These are phyloP conservation scores for Wickerhamiella pararugosa DNA, from an alignment of 1,139 yeast genomes.

Conservation along the genomic window DNA sequence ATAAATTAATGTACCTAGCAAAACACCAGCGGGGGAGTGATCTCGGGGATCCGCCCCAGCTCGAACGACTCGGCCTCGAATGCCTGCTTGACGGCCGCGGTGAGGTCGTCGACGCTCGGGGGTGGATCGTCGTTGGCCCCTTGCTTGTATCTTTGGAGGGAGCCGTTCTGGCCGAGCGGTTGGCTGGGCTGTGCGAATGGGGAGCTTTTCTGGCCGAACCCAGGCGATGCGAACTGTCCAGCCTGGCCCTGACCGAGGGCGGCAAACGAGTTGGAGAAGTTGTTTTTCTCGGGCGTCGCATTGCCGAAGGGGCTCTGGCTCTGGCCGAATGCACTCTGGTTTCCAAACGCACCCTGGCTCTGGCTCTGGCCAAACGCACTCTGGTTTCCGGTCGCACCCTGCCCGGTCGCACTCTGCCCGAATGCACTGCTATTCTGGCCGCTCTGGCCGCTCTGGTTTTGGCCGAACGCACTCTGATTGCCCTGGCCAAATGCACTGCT, in stretches of 20 bases:
- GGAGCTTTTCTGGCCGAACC: neutral
- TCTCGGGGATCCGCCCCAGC: slow-evolving; percentile 62
- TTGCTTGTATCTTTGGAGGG: slow-evolving; percentile 19
- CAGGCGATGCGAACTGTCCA: neutral
- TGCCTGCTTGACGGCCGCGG: slow-evolving; percentile 31
- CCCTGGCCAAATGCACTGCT: neutral
- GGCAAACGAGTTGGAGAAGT: neutral
- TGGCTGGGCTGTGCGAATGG: too few relatives aligned
- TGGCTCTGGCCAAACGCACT: slow-evolving; percentile 4
- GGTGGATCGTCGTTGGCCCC: slow-evolving; percentile 25
- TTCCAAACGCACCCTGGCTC: neutral
- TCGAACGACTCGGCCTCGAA: slow-evolving; percentile 39
- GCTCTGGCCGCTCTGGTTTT: neutral
- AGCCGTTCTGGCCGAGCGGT: too few relatives aligned
- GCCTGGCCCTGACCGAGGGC: neutral
- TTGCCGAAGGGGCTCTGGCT: neutral
- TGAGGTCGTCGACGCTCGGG: slow-evolving; percentile 27
- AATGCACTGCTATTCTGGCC: slow-evolving; percentile 5
- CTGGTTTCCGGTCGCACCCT: slow-evolving; percentile 1
- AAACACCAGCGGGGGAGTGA: slow-evolving; percentile 52
- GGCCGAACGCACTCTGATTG: neutral
- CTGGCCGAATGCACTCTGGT: neutral
- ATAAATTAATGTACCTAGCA: slow-evolving; percentile 21
- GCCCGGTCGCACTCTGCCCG: neutral
- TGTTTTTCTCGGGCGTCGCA: neutral